Base-by-base conservation (phyloP, 106 monocot species). In the Alisma plantagoaquatica region DNA sequence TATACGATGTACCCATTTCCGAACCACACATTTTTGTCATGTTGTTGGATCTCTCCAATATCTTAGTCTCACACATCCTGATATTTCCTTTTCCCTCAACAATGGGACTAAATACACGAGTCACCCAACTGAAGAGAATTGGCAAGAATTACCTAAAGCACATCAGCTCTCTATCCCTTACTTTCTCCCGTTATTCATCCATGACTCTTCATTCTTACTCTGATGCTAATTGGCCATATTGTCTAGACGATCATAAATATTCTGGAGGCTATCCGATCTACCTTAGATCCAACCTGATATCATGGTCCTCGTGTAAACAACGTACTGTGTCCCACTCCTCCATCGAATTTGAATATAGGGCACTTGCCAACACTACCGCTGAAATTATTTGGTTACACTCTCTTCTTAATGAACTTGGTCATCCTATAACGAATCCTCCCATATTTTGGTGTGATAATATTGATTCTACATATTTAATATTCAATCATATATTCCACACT, bases 401-500 rank as follows among this genome's bases (percentile, higher is more conserved):
- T n/a, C n/a, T n/a, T n/a, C n/a, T n/a, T n/a, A n/a, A n/a, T n/a
- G n/a, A n/a, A n/a, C n/a, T n/a, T n/a, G n/a, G n/a, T n/a, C n/a
- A n/a, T n/a, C n/a, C n/a, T n/a, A 17, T 23, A 2, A 2, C 24
- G 2, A 8, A 2, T 51, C 23, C 2, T 17, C 54, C 2, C 14
- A 31, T 30, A 8, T 31, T 54, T 2, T 54, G 54, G 54, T 31
- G 54, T 54, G 54, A 54, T 16, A 1, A 54, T 27, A 10, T 31
- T 14, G 4, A 5, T 11, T 12, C 0, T 16, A 8, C n/a, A n/a
- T n/a, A n/a, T n/a, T 54, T 0, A 26, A 18, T 31, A 31, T 28
- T 31, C 11, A 54, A 54, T 28, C 54, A 21, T 9, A 31, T 54
- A 14, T 54, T 54, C 33, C 54, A 54, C 27, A 27, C 26, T 31